Evolutionary conservation across 108 stramenopile species (phyloP), one percentile per base, ranked within the genome.

Genomic region (Stephanodiscus triporus): DNA sequence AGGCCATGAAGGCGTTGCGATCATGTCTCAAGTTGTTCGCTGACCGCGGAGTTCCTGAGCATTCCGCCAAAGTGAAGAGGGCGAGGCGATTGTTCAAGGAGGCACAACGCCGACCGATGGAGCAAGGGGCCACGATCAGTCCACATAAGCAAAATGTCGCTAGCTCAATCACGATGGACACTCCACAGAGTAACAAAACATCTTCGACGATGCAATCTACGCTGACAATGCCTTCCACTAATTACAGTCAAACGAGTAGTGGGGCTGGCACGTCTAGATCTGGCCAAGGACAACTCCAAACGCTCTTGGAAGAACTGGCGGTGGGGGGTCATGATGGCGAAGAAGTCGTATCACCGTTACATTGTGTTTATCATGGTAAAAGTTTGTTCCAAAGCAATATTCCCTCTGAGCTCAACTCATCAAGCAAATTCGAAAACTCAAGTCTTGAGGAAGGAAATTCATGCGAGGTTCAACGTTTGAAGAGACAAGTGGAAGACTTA

Each of bases 21-120:
- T 72, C 61, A 4, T 79, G 78, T 24, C 57, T 79, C 30, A 79
- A 73, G 54, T 19, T 68, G n/a, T 73, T 68, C 34, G 53, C 78
- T 7, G 72, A 79, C 20, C 78, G 68, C 47, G 78, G 78, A 55
- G 43, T 68, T 22, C 58, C 78, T 10, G 61, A 79, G 14, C 66
- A 68, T 47, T 58, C 49, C 23, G 40, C 63, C 19, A 48, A 75
- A 16, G 73, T 81, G 23, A 58, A 54, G 36, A 79, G 60, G 53
- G 78, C 78, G n/a, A 53, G 53, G 48, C 43, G 68, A 22, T 27
- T 73, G 24, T 68, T 68, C 60, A 68, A 73, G 24, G 51, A 57
- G 23, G 72, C 72, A 0, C 71, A 73, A 49, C 38, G 37, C 37
- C 32, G 6, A 17, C 19, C 37, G 13, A 65, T 27, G 13, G 22